These are phyloP conservation scores for Phytophthora sojae DNA, from an alignment of 352 stramenopile species.

Conservation along the genomic window DNA sequence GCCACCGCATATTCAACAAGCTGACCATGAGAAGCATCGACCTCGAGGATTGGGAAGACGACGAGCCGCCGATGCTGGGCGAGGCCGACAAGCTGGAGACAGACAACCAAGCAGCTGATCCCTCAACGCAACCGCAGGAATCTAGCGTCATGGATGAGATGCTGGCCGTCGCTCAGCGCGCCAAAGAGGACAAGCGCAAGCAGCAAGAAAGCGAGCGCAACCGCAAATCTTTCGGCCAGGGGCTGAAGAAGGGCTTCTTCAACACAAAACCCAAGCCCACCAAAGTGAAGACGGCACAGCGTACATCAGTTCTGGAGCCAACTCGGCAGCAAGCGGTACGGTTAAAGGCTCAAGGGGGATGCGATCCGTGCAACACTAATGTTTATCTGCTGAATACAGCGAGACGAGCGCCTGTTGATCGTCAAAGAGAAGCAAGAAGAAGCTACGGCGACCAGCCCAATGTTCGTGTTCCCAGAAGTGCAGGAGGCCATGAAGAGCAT, in stretches of 20 bases:
- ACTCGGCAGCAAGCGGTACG: constrained; percentile 16
- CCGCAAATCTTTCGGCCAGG: constrained; percentile 60
- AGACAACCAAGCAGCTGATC: constrained; percentile 45
- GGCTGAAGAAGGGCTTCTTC: constrained; percentile 84
- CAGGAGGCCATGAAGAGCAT: constrained; percentile 70
- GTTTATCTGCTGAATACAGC: constrained; percentile 24
- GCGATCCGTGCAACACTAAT: constrained; percentile 6
- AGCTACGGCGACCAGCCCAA: constrained; percentile 11
- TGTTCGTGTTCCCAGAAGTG: constrained; percentile 80
- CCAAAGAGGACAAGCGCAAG: constrained; percentile 58
- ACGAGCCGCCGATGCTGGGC: constrained; percentile 61
- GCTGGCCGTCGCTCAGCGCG: constrained; percentile 55
- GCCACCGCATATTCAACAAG: background rate
- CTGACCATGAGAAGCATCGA: constrained; percentile 20
- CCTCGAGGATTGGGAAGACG: constrained; percentile 37
- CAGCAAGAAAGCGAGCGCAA: constrained; percentile 56
- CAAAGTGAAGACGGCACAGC: constrained; percentile 15
- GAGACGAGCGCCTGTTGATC: constrained; percentile 50
- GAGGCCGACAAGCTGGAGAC: constrained; percentile 18
- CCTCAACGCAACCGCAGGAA: constrained; percentile 16
- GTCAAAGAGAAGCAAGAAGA: constrained; percentile 38
- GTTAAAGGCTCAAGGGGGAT: background rate
- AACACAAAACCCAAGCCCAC: constrained; percentile 22
- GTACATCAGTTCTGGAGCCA: constrained; percentile 12
- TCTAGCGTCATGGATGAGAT: constrained; percentile 84